Evolutionary conservation across 371 early-diverging fungal genomes (phyloP).

Genomic region (Encephalitozoon cuniculi): DNA sequence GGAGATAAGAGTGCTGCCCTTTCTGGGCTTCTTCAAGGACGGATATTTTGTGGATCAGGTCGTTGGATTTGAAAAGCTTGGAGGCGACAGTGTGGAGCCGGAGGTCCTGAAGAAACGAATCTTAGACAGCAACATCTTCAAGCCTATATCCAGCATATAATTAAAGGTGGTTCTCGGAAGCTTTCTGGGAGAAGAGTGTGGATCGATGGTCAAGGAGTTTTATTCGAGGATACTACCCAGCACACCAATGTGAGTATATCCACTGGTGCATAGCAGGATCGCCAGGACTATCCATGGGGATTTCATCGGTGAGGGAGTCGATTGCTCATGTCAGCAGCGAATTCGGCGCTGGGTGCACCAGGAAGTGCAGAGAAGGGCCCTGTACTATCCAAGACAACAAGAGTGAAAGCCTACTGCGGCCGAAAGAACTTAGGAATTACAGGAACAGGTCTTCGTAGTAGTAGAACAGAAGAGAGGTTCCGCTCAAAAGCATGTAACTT

Average conservation of each 20-base stretch:
- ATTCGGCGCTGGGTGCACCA: neutral
- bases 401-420: neutral
- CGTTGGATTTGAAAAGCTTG: slow-evolving; percentile 59
- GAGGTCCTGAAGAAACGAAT: slow-evolving; percentile 28
- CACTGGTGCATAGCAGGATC: neutral
- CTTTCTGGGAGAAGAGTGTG: neutral
- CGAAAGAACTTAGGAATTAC: neutral
- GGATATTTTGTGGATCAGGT: slow-evolving; percentile 59
- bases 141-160: slow-evolving; percentile 19
- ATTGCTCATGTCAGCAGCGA: neutral
- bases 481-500: slow-evolving; percentile 26
- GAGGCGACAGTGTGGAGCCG: slow-evolving; percentile 29
- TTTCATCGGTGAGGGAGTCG: slow-evolving; percentile 11
- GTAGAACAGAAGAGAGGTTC: slow-evolving; percentile 30
- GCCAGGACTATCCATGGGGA: slow-evolving; percentile 24
- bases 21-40: slow-evolving; percentile 55
- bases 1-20: slow-evolving; percentile 53
- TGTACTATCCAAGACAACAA: neutral
- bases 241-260: slow-evolving; percentile 25
- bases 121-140: slow-evolving; percentile 24
- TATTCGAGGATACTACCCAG: slow-evolving; percentile 8
- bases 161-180: neutral
- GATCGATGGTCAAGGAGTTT: neutral
- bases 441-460: slow-evolving; percentile 45
- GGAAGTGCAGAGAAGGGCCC: neutral